Evolutionary conservation across 768 basidiomycete species (phyloP), one percentile per base, ranked within the genome.

Genomic region (Lepiota brunneoincarnata): DNA sequence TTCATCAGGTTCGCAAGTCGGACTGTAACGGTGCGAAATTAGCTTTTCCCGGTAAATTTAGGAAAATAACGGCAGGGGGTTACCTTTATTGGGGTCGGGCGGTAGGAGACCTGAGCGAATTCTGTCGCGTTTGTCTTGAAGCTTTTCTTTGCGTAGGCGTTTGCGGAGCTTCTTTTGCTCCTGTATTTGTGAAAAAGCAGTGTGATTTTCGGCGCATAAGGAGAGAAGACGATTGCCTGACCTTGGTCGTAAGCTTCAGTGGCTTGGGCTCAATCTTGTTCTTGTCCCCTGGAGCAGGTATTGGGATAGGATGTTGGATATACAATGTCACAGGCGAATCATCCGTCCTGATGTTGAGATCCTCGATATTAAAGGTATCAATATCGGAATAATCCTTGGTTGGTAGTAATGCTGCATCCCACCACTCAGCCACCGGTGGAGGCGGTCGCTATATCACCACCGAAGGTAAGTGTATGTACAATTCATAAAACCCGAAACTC

Each of bases 121-220:
- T 37, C 95, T 79, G 67, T 98, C 97, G 55, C 93, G 82, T 71
- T 94, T 93, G 68, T 99, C 97, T 71, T 97, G 89, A 55, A 96
- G 68, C 62, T 93, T 93, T 10, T 87, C 89, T 63, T 91, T 86
- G 42, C 96, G 79, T 49, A 89, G 78, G 65, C 94, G 83, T 69
- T 92, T 91, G 62, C 97, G 72, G 86, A 97, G 87, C 80, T 98
- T 98, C 86, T 98, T 98, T 78, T 89, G 88, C 63, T 97, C 94
- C 86, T 79, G 56, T 34, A 56, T 42, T 21, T 41, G 35, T 37
- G n/a, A 47, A 55, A 9, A 54, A 21, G n/a, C 28, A 40, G 0
- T 34, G 2, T 26, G 1, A 10, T 23, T 7, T 20, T 31, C 24
- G 15, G 42, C 17, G 56, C 26, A 21, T 28, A 23, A 11, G 34